These are phyloP conservation scores for Neoscytalidium dimidiatum DNA, from an alignment of 2,329 filamentous ascomycete species.

Conservation along the genomic window DNA sequence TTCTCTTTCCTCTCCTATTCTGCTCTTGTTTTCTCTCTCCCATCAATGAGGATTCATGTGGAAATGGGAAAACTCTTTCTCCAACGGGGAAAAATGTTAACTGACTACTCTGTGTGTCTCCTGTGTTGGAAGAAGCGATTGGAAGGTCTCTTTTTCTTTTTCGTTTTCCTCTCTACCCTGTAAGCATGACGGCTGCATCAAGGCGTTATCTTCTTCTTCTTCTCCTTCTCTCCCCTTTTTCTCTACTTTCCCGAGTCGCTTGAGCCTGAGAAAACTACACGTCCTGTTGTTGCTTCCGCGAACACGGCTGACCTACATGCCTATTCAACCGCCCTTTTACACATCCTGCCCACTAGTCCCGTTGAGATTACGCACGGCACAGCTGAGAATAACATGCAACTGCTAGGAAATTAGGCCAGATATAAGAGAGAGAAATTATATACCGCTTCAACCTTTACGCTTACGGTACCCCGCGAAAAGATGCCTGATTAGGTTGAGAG, in stretches of 20 bases:
- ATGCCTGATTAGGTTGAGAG: no score
- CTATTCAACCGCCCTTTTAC: no score
- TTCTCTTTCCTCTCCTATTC: neutral
- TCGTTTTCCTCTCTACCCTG: neutral
- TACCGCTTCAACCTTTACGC: neutral
- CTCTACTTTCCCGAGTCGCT: neutral
- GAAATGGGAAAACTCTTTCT: neutral
- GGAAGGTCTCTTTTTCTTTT: neutral
- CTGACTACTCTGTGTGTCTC: neutral
- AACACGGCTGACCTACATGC: no score
- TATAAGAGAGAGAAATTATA: neutral
- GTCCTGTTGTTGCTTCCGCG: no score
- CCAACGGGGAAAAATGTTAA: neutral
- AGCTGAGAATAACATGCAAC: neutral
- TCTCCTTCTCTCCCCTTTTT: neutral
- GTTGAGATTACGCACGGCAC: no score
- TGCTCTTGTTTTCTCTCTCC: neutral
- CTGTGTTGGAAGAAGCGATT: conserved; percentile 14
- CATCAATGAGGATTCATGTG: neutral
- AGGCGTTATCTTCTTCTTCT: neutral
- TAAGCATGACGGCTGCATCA: conserved; percentile 16
- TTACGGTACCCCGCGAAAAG: no score
- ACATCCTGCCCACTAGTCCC: no score
- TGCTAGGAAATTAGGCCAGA: neutral
- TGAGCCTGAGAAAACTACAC: no score